Evolutionary conservation across 257 asterid species (phyloP).

Genomic region (Datura wrightii): DNA sequence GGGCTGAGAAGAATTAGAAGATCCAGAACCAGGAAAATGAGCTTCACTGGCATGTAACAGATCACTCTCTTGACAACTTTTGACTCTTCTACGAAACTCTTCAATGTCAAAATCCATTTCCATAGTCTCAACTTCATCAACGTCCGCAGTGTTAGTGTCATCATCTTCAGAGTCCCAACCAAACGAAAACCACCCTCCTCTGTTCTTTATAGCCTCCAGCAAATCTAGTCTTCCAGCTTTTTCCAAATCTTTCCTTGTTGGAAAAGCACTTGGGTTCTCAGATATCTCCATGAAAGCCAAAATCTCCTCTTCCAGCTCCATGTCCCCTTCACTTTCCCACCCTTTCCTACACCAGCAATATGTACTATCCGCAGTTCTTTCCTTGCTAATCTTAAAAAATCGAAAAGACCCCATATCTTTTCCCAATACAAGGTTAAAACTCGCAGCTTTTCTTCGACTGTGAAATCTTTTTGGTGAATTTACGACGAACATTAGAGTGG

Average conservation of each 20-base stretch:
- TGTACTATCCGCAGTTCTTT: conserved; percentile 35
- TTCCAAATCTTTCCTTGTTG: conserved; percentile 65
- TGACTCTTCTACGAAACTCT: conserved; percentile 58
- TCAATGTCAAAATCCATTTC: conserved; percentile 45
- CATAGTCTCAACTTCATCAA: conserved; percentile 36
- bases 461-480: conserved; percentile 32
- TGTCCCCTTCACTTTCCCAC: conserved; percentile 60
- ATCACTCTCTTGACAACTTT: conserved; percentile 49
- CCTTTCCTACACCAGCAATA: conserved; percentile 48
- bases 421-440: conserved; percentile 3
- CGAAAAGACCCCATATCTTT: conserved; percentile 27
- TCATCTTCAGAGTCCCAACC: conserved; percentile 75
- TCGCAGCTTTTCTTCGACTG: background rate
- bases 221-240: conserved; percentile 84
- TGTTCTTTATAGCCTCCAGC: conserved; percentile 67
- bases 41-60: conserved; percentile 42
- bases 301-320: conserved; percentile 72
- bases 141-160: conserved; percentile 39
- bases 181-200: conserved; percentile 83
- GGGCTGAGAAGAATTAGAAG: conserved; percentile 31
- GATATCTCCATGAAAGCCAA: conserved; percentile 85
- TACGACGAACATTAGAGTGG: conserved; percentile 28
- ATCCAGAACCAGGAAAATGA: conserved; percentile 24
- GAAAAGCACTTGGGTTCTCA: conserved; percentile 68
- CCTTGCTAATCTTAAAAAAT: conserved; percentile 41